phyloP scores from a whole-genome alignment of 768 basidiomycete genomes.

The Lyophyllum semitale region DNA sequence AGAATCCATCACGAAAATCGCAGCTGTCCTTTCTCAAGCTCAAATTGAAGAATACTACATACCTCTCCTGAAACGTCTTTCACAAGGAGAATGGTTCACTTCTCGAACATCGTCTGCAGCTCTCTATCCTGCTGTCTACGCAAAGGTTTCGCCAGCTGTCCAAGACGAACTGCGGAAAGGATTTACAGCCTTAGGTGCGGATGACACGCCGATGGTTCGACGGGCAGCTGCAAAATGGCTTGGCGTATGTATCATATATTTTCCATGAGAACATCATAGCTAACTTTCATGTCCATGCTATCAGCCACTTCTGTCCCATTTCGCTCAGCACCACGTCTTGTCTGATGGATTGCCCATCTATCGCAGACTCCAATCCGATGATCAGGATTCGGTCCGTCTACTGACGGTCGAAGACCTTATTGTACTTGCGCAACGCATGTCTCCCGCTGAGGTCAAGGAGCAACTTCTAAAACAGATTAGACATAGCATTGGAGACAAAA shows the following conservation, averaged over 20 bases:
- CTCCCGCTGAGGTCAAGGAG: slow-evolving; percentile 88
- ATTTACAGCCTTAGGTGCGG: slow-evolving; percentile 79
- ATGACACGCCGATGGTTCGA: slow-evolving; percentile 99
- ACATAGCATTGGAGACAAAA: slow-evolving; percentile 89
- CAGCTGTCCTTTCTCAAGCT: slow-evolving; percentile 68
- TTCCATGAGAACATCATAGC: neutral
- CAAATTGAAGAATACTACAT: slow-evolving; percentile 92
- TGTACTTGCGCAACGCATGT: slow-evolving; percentile 82
- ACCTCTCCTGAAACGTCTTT: slow-evolving; percentile 86
- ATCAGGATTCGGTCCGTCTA: slow-evolving; percentile 96
- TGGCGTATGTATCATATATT: slow-evolving; percentile 61
- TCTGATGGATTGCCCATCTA: slow-evolving; percentile 91
- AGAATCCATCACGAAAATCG: slow-evolving; percentile 92
- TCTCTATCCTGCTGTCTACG: slow-evolving; percentile 88
- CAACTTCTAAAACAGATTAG: slow-evolving; percentile 87
- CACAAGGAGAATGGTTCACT: slow-evolving; percentile 98
- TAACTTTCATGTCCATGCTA: neutral
- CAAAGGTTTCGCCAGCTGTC: slow-evolving; percentile 66
- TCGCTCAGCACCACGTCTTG: slow-evolving; percentile 79
- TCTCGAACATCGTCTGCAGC: slow-evolving; percentile 95
- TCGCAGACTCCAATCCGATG: slow-evolving; percentile 90
- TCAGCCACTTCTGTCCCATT: slow-evolving; percentile 78
- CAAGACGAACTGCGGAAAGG: slow-evolving; percentile 90
- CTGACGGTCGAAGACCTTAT: slow-evolving; percentile 96
- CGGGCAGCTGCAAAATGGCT: slow-evolving; percentile 96